A percentile compares a stretch with the other conserved stretches of the same genome.
phyloP scores from a whole-genome alignment of 2,329 filamentous ascomycete genomes.

The Pezicula radicicola region DNA sequence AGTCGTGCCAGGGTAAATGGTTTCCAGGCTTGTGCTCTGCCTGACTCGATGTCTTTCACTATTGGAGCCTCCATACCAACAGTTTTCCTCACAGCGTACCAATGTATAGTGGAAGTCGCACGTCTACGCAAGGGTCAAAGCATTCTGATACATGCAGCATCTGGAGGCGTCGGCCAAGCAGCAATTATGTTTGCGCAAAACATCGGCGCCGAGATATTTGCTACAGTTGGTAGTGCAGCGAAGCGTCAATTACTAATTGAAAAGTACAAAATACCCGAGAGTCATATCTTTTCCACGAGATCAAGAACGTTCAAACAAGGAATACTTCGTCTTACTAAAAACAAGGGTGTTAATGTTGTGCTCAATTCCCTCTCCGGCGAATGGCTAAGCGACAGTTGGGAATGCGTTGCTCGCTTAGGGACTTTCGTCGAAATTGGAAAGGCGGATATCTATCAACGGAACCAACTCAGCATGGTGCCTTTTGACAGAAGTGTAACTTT shows the following conservation, averaged over 20 bases:
- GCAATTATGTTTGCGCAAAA: constrained; percentile 25
- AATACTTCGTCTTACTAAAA: constrained; percentile 16
- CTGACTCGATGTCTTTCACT: constrained; percentile 9
- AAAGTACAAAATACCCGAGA: constrained; percentile 7
- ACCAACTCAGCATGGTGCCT: constrained; percentile 28
- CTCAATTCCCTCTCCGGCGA: constrained; percentile 24
- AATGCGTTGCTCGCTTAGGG: constrained; percentile 31
- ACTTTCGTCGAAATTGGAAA: constrained; percentile 36
- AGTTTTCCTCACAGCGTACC: constrained; percentile 14
- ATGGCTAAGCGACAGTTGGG: constrained; percentile 22
- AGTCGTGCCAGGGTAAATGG: constrained; percentile 20
- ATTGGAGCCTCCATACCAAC: constrained; percentile 14
- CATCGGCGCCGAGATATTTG: constrained; percentile 25
- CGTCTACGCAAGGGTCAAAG: constrained; percentile 15
- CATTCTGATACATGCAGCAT: constrained; percentile 29
- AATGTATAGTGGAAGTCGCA: constrained; percentile 14
- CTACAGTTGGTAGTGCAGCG: constrained; percentile 14
- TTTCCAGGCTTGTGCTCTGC: constrained; percentile 7
- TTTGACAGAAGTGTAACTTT: constrained; percentile 38
- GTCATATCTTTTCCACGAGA: constrained; percentile 9
- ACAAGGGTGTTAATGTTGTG: constrained; percentile 23
- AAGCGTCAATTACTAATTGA: constrained; percentile 12
- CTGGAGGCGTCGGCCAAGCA: constrained; percentile 29
- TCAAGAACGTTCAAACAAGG: constrained; percentile 17
- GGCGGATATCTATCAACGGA: constrained; percentile 22